A percentile compares a stretch with the other conserved stretches of the same genome.
Evolutionary conservation across 345 rosid species (phyloP).

Genomic region (Salix dunnii): DNA sequence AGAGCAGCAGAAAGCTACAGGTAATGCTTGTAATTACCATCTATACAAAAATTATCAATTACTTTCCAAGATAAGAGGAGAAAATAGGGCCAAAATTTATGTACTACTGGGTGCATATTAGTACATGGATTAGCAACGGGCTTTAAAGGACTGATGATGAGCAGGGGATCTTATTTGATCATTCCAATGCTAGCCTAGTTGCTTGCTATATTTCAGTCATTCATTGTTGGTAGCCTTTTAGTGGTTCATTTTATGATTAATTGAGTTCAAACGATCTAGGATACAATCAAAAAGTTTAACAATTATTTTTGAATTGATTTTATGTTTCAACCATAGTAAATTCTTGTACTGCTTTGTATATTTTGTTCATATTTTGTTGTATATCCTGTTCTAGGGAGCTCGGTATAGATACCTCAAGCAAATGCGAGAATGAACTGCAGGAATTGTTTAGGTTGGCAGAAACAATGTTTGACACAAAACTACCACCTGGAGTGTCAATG

Average conservation of each 20-base stretch:
- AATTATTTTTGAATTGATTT: not conserved
- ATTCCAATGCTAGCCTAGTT: not conserved
- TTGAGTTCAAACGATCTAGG: not conserved
- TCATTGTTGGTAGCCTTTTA: not conserved
- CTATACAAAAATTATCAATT: not conserved
- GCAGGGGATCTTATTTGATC: not conserved
- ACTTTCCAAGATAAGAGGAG: constrained; percentile 3
- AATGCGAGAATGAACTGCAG: constrained; percentile 56
- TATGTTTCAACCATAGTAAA: not conserved
- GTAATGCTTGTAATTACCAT: constrained; percentile 30
- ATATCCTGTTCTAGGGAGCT: constrained; percentile 55
- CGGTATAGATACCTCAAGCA: constrained; percentile 64
- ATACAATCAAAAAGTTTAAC: not conserved
- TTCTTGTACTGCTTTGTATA: not conserved
- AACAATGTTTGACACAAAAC: constrained; percentile 80
- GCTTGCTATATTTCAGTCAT: not conserved
- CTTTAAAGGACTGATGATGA: constrained; percentile 1
- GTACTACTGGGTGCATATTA: not conserved
- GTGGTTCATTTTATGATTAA: not conserved
- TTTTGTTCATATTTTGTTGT: constrained; percentile 8
- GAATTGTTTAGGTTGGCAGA: constrained; percentile 74
- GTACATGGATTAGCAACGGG: not conserved
- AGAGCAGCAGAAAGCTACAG: constrained; percentile 68
- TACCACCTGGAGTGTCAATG: constrained; percentile 74
- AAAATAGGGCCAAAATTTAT: constrained; percentile 1